Percentiles rank a stretch among this genome's conserved stretches.
Conservation (phyloP, 192 early-diverging fungal species). For the Backusella macrospora region DNA sequence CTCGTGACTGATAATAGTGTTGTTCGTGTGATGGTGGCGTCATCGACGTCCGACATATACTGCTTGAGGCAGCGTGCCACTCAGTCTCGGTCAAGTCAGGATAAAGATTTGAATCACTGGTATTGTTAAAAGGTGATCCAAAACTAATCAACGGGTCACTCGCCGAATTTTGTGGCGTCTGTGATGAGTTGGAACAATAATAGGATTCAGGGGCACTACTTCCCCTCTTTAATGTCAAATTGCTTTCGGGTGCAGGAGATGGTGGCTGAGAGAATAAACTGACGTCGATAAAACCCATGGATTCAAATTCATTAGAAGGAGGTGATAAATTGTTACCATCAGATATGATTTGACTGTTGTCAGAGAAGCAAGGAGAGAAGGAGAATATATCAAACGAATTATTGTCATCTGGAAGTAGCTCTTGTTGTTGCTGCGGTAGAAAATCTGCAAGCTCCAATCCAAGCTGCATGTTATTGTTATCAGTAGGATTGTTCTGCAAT, state of each 20-base stretch:
- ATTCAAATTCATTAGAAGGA: background rate
- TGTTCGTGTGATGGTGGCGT: background rate
- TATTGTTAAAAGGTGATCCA: background rate
- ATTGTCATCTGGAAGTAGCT: background rate
- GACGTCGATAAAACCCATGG: background rate
- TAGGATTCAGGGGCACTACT: background rate
- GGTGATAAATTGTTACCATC: background rate
- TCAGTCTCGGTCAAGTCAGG: background rate
- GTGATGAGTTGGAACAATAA: background rate
- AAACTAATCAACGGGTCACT: background rate
- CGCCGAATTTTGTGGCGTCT: conserved; percentile 8
- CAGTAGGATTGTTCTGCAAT: background rate
- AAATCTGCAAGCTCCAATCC: background rate
- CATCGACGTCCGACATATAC: background rate
- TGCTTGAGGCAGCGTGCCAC: background rate
- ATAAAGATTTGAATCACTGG: background rate
- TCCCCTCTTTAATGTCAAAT: background rate
- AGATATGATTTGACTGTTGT: background rate
- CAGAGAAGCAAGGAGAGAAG: background rate
- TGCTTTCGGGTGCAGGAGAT: background rate
- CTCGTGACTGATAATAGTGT: background rate
- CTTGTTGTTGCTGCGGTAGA: background rate
- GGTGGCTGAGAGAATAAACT: background rate
- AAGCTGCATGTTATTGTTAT: background rate
- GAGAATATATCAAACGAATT: background rate